Conservation (phyloP, 2,329 filamentous ascomycete genomes). For the Chaetomium globosum region DNA sequence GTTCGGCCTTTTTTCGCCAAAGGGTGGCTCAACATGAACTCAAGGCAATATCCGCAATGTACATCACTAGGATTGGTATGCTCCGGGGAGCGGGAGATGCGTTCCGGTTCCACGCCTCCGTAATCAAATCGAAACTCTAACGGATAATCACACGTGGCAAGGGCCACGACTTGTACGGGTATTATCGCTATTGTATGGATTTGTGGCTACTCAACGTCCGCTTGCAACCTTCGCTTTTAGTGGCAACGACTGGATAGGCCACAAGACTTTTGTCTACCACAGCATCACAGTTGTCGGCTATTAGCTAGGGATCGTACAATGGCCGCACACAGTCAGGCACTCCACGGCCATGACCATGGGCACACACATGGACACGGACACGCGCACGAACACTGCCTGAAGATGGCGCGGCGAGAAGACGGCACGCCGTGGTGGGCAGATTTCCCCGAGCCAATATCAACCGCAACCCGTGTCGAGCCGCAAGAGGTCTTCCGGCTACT, state of each 20-base stretch:
- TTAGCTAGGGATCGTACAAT: background rate
- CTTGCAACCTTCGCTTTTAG: background rate
- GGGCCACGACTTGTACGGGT: background rate
- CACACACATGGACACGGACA: background rate
- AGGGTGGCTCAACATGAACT: background rate
- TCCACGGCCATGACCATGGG: constrained; percentile 6
- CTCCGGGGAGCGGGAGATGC: too few relatives aligned
- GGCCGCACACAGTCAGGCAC: background rate
- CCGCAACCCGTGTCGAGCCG: constrained; percentile 44
- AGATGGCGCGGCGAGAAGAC: constrained; percentile 35
- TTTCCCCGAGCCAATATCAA: constrained; percentile 50
- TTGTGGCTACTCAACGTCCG: too few relatives aligned
- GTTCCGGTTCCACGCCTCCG: background rate
- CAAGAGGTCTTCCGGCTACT: constrained; percentile 48
- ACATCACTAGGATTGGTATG: background rate
- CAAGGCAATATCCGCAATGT: background rate
- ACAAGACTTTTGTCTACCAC: background rate
- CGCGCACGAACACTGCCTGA: constrained; percentile 32
- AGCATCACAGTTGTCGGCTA: background rate
- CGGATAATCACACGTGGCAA: background rate
- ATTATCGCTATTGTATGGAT: too few relatives aligned
- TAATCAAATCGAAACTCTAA: background rate
- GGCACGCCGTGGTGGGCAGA: constrained; percentile 45
- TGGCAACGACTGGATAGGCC: background rate
- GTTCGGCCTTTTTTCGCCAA: too few relatives aligned